Base-by-base conservation (phyloP, 208 protist species). In the Leishmania braziliensis region DNA sequence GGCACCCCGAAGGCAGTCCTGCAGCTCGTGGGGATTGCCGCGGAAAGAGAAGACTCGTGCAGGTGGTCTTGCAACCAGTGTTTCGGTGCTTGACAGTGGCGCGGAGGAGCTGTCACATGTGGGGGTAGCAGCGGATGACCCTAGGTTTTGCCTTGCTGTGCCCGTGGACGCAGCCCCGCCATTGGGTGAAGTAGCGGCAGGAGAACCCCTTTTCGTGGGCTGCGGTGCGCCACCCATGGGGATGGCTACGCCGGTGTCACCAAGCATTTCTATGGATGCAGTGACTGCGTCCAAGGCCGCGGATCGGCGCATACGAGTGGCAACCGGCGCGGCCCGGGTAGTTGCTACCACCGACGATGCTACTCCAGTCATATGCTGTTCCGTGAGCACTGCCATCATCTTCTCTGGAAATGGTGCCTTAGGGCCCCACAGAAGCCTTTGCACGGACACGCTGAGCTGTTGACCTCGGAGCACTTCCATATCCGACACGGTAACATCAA, bases 1-100 rank as follows among this genome's bases (percentile, higher is more conserved):
- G 23, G 84, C 87, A 4, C 72, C 43, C 2, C 84, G 85, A 0
- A 95, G 81, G 29, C 84, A 65, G 0, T 86, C 75, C 43, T 90
- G 73, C 65, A 97, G 93, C 10, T 93, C 84, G 29, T 82, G 39
- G 0, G 88, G 85, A 23, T 69, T 82, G 1, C 91, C 93, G 6
- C 80, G 70, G 53, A 95, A 95, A 23, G 88, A 88, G 74, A 86
- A 86, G n/a, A 85, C 77, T 39, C 36, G n/a, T 36, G 73, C 73
- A 5, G 71, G 51, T 75, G 71, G 51, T n/a, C n/a, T 26, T 26
- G 26, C 50, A 14, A 29, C 48, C 50, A 29, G 68, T 51, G 36
- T 0, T 23, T 23, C 68, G 23, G 68, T n/a, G 68, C 43, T 9
- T 72, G 68, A 53, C 29, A 43, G 43, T 23, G 23, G 68, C 43